Evolutionary conservation across 1,139 yeast genomes (phyloP), one percentile per base, ranked within the genome.

Genomic region (Hyphopichia fennica): DNA sequence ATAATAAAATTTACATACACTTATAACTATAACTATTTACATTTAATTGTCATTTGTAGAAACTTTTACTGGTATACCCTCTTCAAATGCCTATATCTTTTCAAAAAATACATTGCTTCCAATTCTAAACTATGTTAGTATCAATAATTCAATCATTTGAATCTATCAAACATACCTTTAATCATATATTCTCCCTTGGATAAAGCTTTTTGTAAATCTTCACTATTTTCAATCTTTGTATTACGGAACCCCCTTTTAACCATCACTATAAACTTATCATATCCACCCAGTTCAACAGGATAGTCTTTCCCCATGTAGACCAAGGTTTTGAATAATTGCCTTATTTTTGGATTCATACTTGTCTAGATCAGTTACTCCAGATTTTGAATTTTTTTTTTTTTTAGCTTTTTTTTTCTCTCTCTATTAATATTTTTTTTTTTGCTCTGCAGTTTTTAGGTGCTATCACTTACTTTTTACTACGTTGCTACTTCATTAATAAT

Each of bases 221-320:
- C n/a, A 5, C 40, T 45, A 42, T 4, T 50, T 47, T 38, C 68
- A 40, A 5, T 60, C 61, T 2, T 52, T 45, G 59, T 64, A 42
- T 38, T 44, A 33, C 44, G 51, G 37, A 60, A 69, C 33, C 43
- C 42, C 31, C 35, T 27, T 49, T 67, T 57, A 41, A 62, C 41
- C 40, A 44, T 42, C 14, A 36, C 27, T 28, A 54, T 46, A 43
- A 69, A 56, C 47, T 58, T 57, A 17, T 18, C 25, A 35, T 53
- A 58, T 2, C 71, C 75, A 10, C 65, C 71, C 45, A 61, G 57
- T 36, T 55, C 54, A 5, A 32, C 47, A 4, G 75, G 75, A 46
- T 68, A 68, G 32, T 67, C 73, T 43, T 52, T 56, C 7, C 70
- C 74, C 63, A 69, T 65, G 46, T 56, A 69, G 11, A 68, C 51